Evolutionary conservation across 2,329 filamentous ascomycete genomes (phyloP).

Genomic region (Paramyrothecium sp.): DNA sequence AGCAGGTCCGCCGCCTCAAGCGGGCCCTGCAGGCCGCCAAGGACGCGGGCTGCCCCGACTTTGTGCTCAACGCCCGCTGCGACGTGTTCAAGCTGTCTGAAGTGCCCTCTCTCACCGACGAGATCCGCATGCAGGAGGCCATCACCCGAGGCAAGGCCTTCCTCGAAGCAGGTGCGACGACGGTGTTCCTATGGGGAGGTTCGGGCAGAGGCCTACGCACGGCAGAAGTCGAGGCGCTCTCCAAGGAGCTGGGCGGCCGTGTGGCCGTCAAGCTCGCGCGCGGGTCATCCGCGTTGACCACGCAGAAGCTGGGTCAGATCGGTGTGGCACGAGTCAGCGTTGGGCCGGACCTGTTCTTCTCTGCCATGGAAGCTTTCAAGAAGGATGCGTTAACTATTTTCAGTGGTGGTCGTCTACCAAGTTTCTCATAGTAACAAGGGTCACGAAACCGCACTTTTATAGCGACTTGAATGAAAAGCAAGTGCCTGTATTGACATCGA

Average conservation of each 20-base stretch:
- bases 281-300: slow-evolving; percentile 36
- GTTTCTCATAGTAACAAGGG: background rate
- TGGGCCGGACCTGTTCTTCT: slow-evolving; percentile 44
- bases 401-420: slow-evolving; percentile 14
- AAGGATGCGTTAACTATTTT: slow-evolving; percentile 29
- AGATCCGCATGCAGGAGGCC: slow-evolving; percentile 41
- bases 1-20: slow-evolving; percentile 47
- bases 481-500: background rate
- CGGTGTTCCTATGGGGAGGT: slow-evolving; percentile 60
- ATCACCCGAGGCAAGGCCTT: slow-evolving; percentile 55
- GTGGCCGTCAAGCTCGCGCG: slow-evolving; percentile 46
- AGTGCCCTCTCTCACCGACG: slow-evolving; percentile 23
- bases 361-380: slow-evolving; percentile 37
- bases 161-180: slow-evolving; percentile 56
- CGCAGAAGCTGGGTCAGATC: slow-evolving; percentile 41
- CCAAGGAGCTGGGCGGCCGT: slow-evolving; percentile 45
- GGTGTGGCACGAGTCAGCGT: slow-evolving; percentile 56
- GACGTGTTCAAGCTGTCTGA: slow-evolving; percentile 46
- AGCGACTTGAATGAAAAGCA: background rate
- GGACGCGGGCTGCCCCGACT: slow-evolving; percentile 49
- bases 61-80: slow-evolving; percentile 57
- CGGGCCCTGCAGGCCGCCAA: slow-evolving; percentile 38
- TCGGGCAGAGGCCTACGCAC: slow-evolving; percentile 37
- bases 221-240: slow-evolving; percentile 45
- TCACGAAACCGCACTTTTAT: background rate